phyloP scores from a whole-genome alignment of 345 rosid genomes.

The Eucalyptus tenuipes region DNA sequence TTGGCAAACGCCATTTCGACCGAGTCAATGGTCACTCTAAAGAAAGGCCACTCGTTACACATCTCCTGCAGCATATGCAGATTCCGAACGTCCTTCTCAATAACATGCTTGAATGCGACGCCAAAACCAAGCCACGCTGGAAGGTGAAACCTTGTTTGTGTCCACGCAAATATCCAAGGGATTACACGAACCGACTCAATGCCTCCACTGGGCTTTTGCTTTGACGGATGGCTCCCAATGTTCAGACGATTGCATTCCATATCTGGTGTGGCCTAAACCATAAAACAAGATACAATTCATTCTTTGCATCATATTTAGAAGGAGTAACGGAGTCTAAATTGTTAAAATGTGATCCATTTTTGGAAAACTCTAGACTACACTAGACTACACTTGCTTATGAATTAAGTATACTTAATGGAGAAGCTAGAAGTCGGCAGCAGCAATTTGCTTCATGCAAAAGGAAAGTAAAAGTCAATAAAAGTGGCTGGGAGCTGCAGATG shows the following conservation, averaged over 20 bases:
- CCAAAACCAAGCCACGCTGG: constrained; percentile 98
- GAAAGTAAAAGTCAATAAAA: too few species aligned
- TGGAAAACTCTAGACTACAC: too few species aligned
- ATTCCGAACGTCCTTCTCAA: constrained; percentile 56
- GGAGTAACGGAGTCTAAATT: not conserved
- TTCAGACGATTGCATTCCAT: constrained; percentile 91
- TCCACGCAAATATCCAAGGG: constrained; percentile 99
- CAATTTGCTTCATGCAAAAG: too few species aligned
- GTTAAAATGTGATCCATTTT: too few species aligned
- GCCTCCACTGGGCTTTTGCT: constrained; percentile 87
- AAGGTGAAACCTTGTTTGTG: constrained; percentile 91
- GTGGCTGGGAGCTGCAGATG: too few species aligned
- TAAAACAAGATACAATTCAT: not conserved
- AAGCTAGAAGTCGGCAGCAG: too few species aligned
- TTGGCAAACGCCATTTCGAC: constrained; percentile 98
- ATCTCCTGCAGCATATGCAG: constrained; percentile 73
- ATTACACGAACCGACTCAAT: constrained; percentile 89
- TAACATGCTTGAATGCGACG: constrained; percentile 62
- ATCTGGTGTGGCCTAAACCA: constrained; percentile 80
- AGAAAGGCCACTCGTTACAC: constrained; percentile 93
- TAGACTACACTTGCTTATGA: too few species aligned
- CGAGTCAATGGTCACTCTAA: constrained; percentile 84
- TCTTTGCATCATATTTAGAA: not conserved
- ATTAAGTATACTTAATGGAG: too few species aligned
- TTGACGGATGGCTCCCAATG: constrained; percentile 93